phyloP scores from a whole-genome alignment of 2,329 filamentous ascomycete species.

The Nemania bipapillata region DNA sequence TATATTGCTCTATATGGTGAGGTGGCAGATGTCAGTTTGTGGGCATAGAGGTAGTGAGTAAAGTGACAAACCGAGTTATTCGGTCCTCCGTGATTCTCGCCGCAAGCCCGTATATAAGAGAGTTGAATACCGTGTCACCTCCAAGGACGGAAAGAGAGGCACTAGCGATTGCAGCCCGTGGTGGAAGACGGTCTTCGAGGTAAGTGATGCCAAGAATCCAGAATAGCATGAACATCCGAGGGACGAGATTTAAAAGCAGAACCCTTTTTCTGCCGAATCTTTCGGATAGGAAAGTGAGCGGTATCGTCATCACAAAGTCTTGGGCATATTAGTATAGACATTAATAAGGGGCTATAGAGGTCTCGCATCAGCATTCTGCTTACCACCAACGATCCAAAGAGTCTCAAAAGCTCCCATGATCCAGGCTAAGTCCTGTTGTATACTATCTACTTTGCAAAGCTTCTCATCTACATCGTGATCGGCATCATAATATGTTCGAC shows the following conservation, averaged over 20 bases:
- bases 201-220: slow-evolving; percentile 57
- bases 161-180: slow-evolving; percentile 55
- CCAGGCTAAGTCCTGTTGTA: slow-evolving; percentile 64
- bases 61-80: slow-evolving; percentile 50
- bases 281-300: slow-evolving; percentile 59
- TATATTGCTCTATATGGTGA: slow-evolving; percentile 57
- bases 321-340: slow-evolving; percentile 9
- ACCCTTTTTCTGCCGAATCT: slow-evolving; percentile 56
- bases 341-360: neutral
- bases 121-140: slow-evolving; percentile 64
- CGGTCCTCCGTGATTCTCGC: slow-evolving; percentile 58
- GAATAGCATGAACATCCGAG: slow-evolving; percentile 55
- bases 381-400: slow-evolving; percentile 61
- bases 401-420: slow-evolving; percentile 64
- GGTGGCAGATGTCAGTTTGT: slow-evolving; percentile 30
- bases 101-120: slow-evolving; percentile 60
- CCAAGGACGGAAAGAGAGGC: slow-evolving; percentile 59
- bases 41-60: neutral
- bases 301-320: slow-evolving; percentile 64
- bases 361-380: slow-evolving; percentile 31
- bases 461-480: slow-evolving; percentile 60
- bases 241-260: slow-evolving; percentile 58
- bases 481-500: slow-evolving; percentile 60
- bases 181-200: slow-evolving; percentile 53
- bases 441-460: slow-evolving; percentile 64